phyloP scores from a whole-genome alignment of 257 asterid species.

The Penstemon davidsonii region DNA sequence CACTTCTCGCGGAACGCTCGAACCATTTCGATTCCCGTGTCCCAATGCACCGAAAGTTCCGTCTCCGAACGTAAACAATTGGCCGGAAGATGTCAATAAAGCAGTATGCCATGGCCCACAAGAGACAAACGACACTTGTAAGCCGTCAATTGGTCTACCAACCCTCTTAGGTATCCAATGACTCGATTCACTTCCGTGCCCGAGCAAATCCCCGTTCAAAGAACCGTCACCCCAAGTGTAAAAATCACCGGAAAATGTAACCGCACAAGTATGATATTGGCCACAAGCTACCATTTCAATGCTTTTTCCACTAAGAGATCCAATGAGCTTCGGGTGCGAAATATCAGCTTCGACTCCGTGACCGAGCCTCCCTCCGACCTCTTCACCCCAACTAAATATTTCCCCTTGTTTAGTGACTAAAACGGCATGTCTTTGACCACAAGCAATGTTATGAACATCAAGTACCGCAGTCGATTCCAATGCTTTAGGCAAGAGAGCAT shows the following conservation, averaged over 20 bases:
- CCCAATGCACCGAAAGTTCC: slow-evolving; percentile 91
- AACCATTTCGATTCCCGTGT: slow-evolving; percentile 52
- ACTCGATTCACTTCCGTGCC: slow-evolving; percentile 64
- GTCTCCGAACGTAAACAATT: slow-evolving; percentile 80
- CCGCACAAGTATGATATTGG: slow-evolving; percentile 76
- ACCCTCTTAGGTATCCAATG: slow-evolving; percentile 85
- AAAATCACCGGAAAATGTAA: slow-evolving; percentile 74
- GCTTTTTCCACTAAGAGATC: slow-evolving; percentile 52
- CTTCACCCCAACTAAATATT: slow-evolving; percentile 91
- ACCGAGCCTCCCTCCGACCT: slow-evolving; percentile 77
- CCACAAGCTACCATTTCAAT: slow-evolving; percentile 77
- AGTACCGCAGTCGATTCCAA: slow-evolving; percentile 71
- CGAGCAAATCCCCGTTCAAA: slow-evolving; percentile 60
- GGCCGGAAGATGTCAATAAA: slow-evolving; percentile 53
- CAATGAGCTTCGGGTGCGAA: slow-evolving; percentile 64
- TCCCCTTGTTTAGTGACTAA: slow-evolving; percentile 84
- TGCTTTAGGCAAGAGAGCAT: slow-evolving; percentile 64
- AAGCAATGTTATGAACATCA: slow-evolving; percentile 64
- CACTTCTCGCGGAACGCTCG: slow-evolving; percentile 63
- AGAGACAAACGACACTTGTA: slow-evolving; percentile 62
- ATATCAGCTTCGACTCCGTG: slow-evolving; percentile 70
- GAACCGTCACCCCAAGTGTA: slow-evolving; percentile 88
- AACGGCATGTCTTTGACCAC: slow-evolving; percentile 70
- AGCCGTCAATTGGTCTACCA: slow-evolving; percentile 57
- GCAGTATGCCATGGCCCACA: slow-evolving; percentile 98